Evolutionary conservation across 2,329 filamentous ascomycete genomes (phyloP).

Genomic region (Ambrosiella beaveri): DNA sequence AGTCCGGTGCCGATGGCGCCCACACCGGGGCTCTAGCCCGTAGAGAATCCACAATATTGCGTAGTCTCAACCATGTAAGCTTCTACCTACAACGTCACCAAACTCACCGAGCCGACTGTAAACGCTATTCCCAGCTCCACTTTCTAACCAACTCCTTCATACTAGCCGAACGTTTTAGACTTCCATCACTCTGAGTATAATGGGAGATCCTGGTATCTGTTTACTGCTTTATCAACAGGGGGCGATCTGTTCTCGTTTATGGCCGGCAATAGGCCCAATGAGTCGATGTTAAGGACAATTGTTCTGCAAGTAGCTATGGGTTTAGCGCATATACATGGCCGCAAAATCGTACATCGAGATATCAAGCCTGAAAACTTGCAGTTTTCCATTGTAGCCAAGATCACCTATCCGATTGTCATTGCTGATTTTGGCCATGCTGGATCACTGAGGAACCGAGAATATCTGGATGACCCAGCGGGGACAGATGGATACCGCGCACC

Average conservation of each 20-base stretch:
- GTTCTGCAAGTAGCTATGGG: slow-evolving; percentile 30
- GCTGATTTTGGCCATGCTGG: slow-evolving; percentile 36
- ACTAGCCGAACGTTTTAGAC: slow-evolving; percentile 9
- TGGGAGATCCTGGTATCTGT: slow-evolving; percentile 26
- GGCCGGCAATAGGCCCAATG: slow-evolving; percentile 10
- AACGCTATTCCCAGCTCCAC: not conserved
- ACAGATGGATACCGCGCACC: slow-evolving; percentile 32
- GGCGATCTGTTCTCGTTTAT: slow-evolving; percentile 36
- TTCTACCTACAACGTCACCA: not conserved
- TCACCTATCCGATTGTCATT: slow-evolving; percentile 29
- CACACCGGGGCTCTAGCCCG: slow-evolving; percentile 27
- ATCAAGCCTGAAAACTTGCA: slow-evolving; percentile 38
- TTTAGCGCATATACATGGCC: slow-evolving; percentile 30
- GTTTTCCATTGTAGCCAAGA: slow-evolving; percentile 27
- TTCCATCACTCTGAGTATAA: slow-evolving; percentile 3
- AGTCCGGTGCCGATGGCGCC: slow-evolving; percentile 8
- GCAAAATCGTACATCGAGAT: slow-evolving; percentile 34
- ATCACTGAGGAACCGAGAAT: slow-evolving; percentile 22
- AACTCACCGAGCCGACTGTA: not conserved
- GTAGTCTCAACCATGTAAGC: slow-evolving; percentile 36
- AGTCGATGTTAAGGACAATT: slow-evolving; percentile 19
- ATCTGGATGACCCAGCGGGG: slow-evolving; percentile 29
- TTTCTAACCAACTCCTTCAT: not conserved
- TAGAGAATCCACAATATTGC: slow-evolving; percentile 26
- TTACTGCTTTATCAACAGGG: slow-evolving; percentile 38